Base-by-base conservation (phyloP, 495 filamentous ascomycete species). In the Daldinia bambusicola region DNA sequence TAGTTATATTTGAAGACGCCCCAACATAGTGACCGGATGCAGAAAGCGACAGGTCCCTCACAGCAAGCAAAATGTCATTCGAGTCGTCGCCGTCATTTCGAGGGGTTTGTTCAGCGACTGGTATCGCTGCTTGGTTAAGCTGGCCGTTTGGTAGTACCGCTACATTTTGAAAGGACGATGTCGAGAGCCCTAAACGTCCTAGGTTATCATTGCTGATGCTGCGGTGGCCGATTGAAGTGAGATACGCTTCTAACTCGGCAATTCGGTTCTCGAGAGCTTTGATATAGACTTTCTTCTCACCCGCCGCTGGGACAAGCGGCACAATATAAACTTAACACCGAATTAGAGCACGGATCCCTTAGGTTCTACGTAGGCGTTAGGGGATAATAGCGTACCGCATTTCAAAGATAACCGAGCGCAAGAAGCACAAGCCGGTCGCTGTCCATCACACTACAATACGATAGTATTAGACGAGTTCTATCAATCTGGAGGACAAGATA, bases 201-300 rank as follows among this genome's bases (percentile, higher is more conserved):
- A 74, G 68, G 20, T 77, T 69, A 61, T 67, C 71, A 48, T 65
- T 55, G 32, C 66, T 60, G 14, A 66, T 64, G 59, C 22, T 62
- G 34, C 16, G 18, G 31, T 79, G 67, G 7, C 77, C 75, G 4
- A 69, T 61, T 4, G 64, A 66, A 22, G 74, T 32, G 6, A 77
- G 63, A 38, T 76, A 66, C 10, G 65, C 57, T 34, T 79, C 77
- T 31, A 79, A 60, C 55, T 79, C 75, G 2, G 77, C 74, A 16
- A 79, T 55, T 31, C 77, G 77, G 18, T 77, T 68, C 56, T 79
- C 77, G 1, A 79, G 67, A 20, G 77, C 77, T 37, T 75, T 79
- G 67, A 79, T 77, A 56, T 79, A 79, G 6, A 77, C 55, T 31
- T 77, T 77, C 59, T 74, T 74, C 51, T 79, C 75, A 2, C 75